Conservation (phyloP, 306 rosid species). For the Psophocarpus tetragonolobus region DNA sequence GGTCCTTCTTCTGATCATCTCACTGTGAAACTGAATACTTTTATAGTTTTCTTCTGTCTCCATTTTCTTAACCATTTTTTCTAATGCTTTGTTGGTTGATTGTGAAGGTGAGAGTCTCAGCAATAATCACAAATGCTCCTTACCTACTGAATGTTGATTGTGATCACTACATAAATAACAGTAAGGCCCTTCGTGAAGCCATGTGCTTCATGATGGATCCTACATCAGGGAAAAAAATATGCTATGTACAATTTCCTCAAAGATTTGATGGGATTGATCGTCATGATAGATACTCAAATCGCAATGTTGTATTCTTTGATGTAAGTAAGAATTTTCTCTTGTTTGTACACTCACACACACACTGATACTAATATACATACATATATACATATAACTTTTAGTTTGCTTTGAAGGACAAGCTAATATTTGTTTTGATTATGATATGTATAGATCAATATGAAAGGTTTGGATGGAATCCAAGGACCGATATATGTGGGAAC, state of each 20-base stretch:
- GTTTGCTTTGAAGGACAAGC: slow-evolving; percentile 2
- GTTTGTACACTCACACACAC: background rate
- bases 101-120: slow-evolving; percentile 80
- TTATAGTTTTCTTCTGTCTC: background rate
- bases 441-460: slow-evolving; percentile 77
- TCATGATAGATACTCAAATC: slow-evolving; percentile 89
- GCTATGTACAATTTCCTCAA: slow-evolving; percentile 93
- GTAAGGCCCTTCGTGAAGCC: slow-evolving; percentile 92
- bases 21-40: background rate
- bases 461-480: slow-evolving; percentile 95
- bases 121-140: slow-evolving; percentile 86
- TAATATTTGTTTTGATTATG: slow-evolving; percentile 34
- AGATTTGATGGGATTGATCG: slow-evolving; percentile 95
- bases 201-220: slow-evolving; percentile 99
- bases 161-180: slow-evolving; percentile 96
- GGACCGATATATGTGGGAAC: slow-evolving; percentile 97
- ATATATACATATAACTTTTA: background rate
- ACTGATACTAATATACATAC: background rate
- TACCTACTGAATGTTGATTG: slow-evolving; percentile 88
- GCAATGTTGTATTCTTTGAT: slow-evolving; percentile 91
- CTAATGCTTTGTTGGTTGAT: slow-evolving; percentile 20
- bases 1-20: too few relatives aligned
- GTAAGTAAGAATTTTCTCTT: slow-evolving; percentile 49
- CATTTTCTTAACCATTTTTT: background rate
- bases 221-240: slow-evolving; percentile 78